phyloP scores from a whole-genome alignment of 2,329 filamentous ascomycete genomes.

The Corniculantispora saksenae region DNA sequence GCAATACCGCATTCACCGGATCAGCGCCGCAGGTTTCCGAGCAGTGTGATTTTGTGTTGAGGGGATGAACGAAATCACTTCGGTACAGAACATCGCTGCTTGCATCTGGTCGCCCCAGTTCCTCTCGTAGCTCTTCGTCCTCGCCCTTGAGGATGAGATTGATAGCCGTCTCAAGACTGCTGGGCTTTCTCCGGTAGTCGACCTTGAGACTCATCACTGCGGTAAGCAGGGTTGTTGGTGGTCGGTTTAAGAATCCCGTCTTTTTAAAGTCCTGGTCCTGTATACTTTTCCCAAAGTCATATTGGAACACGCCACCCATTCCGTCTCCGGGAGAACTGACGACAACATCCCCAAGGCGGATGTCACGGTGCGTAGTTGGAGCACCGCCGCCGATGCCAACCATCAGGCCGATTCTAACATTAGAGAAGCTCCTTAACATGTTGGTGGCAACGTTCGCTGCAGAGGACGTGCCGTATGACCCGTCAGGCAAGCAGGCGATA shows the following conservation, averaged over 20 bases:
- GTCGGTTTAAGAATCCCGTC: conserved; percentile 10
- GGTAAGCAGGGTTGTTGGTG: conserved; percentile 5
- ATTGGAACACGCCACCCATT: conserved; percentile 13
- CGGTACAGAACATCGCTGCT: too few species aligned
- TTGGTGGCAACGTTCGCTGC: not conserved
- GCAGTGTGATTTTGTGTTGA: too few species aligned
- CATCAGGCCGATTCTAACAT: conserved; percentile 16
- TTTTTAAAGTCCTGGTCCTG: not conserved
- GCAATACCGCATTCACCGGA: too few species aligned
- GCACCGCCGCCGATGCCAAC: conserved; percentile 23
- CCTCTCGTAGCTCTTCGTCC: too few species aligned
- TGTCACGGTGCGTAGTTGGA: conserved; percentile 14
- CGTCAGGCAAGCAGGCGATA: conserved; percentile 31
- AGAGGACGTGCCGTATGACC: conserved; percentile 24
- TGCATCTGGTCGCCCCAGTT: too few species aligned
- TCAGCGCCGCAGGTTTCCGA: not conserved
- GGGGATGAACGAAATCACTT: too few species aligned
- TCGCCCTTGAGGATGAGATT: too few species aligned
- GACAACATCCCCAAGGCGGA: conserved; percentile 22
- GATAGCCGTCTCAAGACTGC: too few species aligned
- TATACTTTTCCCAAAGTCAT: conserved; percentile 16
- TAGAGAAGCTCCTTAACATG: not conserved
- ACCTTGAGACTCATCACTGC: conserved; percentile 17
- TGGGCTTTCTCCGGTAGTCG: too few species aligned
- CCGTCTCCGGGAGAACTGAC: not conserved